Evolutionary conservation across 495 filamentous ascomycete species (phyloP).

Genomic region (Penicillium alfredii): DNA sequence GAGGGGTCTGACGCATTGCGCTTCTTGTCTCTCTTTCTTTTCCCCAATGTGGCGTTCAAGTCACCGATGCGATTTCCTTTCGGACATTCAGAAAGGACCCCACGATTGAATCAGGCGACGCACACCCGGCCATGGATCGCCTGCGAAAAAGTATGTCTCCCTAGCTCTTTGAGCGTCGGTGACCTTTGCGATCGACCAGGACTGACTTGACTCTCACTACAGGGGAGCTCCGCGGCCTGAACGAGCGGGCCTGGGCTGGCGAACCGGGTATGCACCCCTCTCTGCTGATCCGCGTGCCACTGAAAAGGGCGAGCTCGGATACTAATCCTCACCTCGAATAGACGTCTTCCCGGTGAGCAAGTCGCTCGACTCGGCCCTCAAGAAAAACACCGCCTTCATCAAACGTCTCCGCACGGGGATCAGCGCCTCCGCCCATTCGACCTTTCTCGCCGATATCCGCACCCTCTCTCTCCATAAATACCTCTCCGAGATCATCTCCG

Average conservation of each 20-base stretch:
- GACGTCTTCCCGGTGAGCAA: slow-evolving; percentile 73
- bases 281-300: not conserved
- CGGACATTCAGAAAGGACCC: slow-evolving; percentile 36
- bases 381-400: slow-evolving; percentile 99
- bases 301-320: not conserved
- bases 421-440: slow-evolving; percentile 65
- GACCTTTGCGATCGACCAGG: no score
- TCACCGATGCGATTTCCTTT: slow-evolving; percentile 36
- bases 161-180: no score
- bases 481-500: slow-evolving; percentile 95
- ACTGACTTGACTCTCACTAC: slow-evolving; percentile 14
- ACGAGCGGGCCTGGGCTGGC: slow-evolving; percentile 80
- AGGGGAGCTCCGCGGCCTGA: slow-evolving; percentile 89
- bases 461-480: slow-evolving; percentile 95
- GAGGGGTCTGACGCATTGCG: slow-evolving; percentile 13
- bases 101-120: slow-evolving; percentile 20
- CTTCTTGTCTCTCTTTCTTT: slow-evolving; percentile 7
- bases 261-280: slow-evolving; percentile 59
- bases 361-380: slow-evolving; percentile 90
- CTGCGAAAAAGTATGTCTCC: slow-evolving; percentile 65
- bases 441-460: slow-evolving; percentile 86
- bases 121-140: slow-evolving; percentile 62
- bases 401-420: slow-evolving; percentile 91
- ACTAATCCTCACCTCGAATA: slow-evolving; percentile 29
- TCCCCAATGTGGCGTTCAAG: slow-evolving; percentile 43